Conservation (phyloP, 2,329 filamentous ascomycete species). For the Exophiala alcalophila region DNA sequence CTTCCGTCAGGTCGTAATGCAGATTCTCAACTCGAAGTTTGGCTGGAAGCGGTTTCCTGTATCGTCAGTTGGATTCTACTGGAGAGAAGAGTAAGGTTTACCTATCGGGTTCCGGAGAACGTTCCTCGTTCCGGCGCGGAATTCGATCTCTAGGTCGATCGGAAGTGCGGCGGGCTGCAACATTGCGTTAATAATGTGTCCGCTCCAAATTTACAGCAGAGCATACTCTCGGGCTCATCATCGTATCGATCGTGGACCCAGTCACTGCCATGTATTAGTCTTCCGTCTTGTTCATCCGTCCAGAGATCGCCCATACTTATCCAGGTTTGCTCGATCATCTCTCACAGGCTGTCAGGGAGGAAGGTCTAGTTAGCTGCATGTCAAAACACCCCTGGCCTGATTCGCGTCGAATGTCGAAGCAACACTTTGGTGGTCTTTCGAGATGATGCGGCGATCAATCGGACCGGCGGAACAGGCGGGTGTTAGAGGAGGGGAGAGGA, state of each 20-base stretch:
- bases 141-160: slow-evolving; percentile 20
- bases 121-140: slow-evolving; percentile 32
- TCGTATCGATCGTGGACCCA: slow-evolving; percentile 94
- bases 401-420: slow-evolving; percentile 35
- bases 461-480: slow-evolving; percentile 21
- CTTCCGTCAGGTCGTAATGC: slow-evolving; percentile 85
- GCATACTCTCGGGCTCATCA: slow-evolving; percentile 58
- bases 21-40: slow-evolving; percentile 85
- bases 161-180: slow-evolving; percentile 24
- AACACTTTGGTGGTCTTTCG: slow-evolving; percentile 15
- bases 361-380: slow-evolving; percentile 46
- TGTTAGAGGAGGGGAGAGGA: slow-evolving; percentile 24
- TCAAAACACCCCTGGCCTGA: slow-evolving; percentile 37
- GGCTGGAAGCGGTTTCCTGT: slow-evolving; percentile 56
- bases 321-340: slow-evolving; percentile 46
- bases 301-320: slow-evolving; percentile 39
- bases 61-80: slow-evolving; percentile 31
- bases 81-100: slow-evolving; percentile 33
- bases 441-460: slow-evolving; percentile 26
- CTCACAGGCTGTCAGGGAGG: slow-evolving; percentile 44
- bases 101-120: slow-evolving; percentile 39
- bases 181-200: slow-evolving; percentile 32
- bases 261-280: slow-evolving; percentile 56
- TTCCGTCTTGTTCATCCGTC: slow-evolving; percentile 13
- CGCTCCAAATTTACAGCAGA: neutral